Percentiles rank a stretch among this genome's conserved stretches.
phyloP scores from a whole-genome alignment of 352 stramenopile genomes.

The Globisporangium parvum region DNA sequence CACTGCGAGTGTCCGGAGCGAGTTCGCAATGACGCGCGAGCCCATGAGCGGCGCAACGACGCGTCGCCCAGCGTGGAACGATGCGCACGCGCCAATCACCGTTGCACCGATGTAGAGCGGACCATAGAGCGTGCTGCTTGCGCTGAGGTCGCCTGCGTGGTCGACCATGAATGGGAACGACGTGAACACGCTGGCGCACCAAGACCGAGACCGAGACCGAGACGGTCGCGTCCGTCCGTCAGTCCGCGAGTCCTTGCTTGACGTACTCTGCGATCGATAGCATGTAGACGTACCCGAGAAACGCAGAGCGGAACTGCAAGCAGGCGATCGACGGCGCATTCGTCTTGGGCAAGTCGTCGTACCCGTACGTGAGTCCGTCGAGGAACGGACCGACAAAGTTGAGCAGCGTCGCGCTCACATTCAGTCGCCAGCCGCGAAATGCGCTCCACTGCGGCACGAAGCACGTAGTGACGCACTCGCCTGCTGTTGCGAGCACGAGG shows the following conservation, averaged over 20 bases:
- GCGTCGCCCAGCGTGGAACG: slow-evolving; percentile 47
- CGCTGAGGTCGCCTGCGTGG: slow-evolving; percentile 71
- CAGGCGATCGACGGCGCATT: slow-evolving; percentile 30
- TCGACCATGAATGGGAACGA: slow-evolving; percentile 88
- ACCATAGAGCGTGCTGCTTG: slow-evolving; percentile 25
- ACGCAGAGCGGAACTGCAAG: slow-evolving; percentile 65
- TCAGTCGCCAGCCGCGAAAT: slow-evolving; percentile 32
- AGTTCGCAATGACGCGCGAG: slow-evolving; percentile 12
- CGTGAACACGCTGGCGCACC: slow-evolving; percentile 59
- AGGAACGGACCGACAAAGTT: slow-evolving; percentile 76
- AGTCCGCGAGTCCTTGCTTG: not conserved
- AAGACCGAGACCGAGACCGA: no score
- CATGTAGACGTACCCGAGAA: slow-evolving; percentile 48
- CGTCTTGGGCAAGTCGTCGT: slow-evolving; percentile 34
- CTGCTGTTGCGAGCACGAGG: slow-evolving; percentile 54
- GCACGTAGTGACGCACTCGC: slow-evolving; percentile 79
- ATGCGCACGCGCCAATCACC: slow-evolving; percentile 40
- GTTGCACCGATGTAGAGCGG: slow-evolving; percentile 59
- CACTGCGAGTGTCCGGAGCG: slow-evolving; percentile 9
- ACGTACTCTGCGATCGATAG: no score
- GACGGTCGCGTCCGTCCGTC: not conserved
- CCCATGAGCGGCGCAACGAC: slow-evolving; percentile 15
- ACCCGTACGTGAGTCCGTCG: slow-evolving; percentile 63
- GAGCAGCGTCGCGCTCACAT: slow-evolving; percentile 59
- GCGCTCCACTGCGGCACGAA: slow-evolving; percentile 48